Conservation (phyloP, 108 stramenopile genomes). For the Nitzschia sp. region DNA sequence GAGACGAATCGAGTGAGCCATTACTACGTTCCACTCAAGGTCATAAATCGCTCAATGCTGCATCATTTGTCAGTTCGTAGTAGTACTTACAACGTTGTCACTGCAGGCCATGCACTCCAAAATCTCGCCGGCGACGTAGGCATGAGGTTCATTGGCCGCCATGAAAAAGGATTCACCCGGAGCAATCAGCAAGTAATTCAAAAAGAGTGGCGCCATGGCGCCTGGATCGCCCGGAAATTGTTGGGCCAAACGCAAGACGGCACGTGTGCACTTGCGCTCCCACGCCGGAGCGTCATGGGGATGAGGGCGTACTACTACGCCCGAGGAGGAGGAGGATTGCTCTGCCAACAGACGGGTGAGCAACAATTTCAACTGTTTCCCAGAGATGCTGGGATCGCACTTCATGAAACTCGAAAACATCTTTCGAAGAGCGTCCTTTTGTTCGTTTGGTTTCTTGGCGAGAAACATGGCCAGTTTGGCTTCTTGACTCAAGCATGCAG, state of each 20-base stretch:
- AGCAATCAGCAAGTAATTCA: constrained; percentile 76
- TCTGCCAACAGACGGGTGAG: constrained; percentile 61
- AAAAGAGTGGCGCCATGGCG: constrained; percentile 83
- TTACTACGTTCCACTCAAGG: no score
- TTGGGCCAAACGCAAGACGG: constrained; percentile 70
- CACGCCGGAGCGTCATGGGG: constrained; percentile 40
- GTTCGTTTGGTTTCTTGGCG: constrained; percentile 22
- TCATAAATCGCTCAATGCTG: background rate
- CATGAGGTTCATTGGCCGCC: constrained; percentile 92
- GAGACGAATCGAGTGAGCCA: background rate
- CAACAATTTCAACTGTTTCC: constrained; percentile 50
- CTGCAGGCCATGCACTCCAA: constrained; percentile 97
- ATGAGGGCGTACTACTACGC: no score
- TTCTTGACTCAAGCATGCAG: constrained; percentile 69
- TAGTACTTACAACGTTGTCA: constrained; percentile 92
- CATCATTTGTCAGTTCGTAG: background rate
- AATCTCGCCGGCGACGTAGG: constrained; percentile 93
- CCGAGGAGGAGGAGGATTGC: constrained; percentile 40
- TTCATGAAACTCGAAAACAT: constrained; percentile 84
- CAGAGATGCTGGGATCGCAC: constrained; percentile 48
- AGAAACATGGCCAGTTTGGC: constrained; percentile 70
- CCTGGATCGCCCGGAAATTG: constrained; percentile 91
- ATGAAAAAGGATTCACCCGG: constrained; percentile 87
- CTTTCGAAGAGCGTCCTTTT: constrained; percentile 54
- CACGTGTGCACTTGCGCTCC: constrained; percentile 69